These are phyloP conservation scores for Aspergillus tamarii DNA, from an alignment of 2,329 filamentous ascomycete genomes.

Conservation along the genomic window DNA sequence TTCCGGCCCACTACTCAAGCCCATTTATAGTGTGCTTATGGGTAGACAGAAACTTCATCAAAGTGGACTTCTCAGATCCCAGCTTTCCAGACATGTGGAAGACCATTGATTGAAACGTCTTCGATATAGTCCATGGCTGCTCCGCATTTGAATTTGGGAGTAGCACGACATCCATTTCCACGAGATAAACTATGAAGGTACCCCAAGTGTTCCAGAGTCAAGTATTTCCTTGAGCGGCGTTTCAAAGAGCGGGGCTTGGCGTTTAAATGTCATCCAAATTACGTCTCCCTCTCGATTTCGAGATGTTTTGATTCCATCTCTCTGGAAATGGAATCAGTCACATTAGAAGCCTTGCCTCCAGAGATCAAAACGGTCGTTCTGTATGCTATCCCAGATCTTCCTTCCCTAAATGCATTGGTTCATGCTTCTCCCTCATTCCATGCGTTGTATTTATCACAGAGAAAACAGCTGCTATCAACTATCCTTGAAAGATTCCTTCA, in stretches of 20 bases:
- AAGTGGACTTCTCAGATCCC: conserved; percentile 52
- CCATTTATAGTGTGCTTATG: conserved; percentile 28
- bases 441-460: not conserved
- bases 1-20: conserved; percentile 40
- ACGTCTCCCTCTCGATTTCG: not conserved
- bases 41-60: conserved; percentile 49
- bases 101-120: conserved; percentile 27
- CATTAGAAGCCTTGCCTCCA: not conserved
- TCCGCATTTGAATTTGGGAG: not conserved
- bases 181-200: not conserved
- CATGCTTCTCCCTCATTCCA: not conserved
- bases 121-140: not conserved
- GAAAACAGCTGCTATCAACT: not conserved
- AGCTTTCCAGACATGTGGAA: conserved; percentile 52
- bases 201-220: too few species aligned
- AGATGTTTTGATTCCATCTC: not conserved
- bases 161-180: not conserved
- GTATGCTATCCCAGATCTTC: not conserved
- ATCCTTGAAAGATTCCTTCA: not conserved
- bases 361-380: not conserved
- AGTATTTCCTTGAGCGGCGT: not conserved
- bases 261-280: not conserved
- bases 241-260: not conserved
- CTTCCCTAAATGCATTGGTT: not conserved
- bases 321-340: not conserved